Evolutionary conservation across 306 rosid genomes (phyloP).

Genomic region (Medicago ruthenica): DNA sequence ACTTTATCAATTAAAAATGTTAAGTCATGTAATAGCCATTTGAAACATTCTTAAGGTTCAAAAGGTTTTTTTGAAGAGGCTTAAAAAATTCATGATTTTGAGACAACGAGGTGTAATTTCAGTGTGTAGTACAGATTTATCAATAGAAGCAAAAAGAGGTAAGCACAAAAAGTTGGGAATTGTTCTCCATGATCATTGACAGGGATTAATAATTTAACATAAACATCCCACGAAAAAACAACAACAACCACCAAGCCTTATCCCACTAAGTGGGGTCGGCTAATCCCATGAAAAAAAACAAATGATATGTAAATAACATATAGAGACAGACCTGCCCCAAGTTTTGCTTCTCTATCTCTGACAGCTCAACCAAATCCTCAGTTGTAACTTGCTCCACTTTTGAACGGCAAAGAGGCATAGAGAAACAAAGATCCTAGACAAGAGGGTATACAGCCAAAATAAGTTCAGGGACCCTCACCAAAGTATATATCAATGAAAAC

Average conservation of each 20-base stretch:
- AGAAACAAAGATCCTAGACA: conserved; percentile 76
- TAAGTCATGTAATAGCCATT: too few relatives aligned
- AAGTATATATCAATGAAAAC: background rate
- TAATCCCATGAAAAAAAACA: background rate
- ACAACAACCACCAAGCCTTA: too few relatives aligned
- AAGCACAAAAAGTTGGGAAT: conserved; percentile 12
- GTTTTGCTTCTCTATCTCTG: conserved; percentile 91
- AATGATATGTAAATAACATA: conserved; percentile 11
- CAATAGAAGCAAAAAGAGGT: conserved; percentile 1
- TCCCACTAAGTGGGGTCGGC: too few relatives aligned
- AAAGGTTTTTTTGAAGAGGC: too few relatives aligned
- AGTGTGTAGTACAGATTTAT: conserved; percentile 23
- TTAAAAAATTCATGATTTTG: too few relatives aligned
- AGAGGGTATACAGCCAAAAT: conserved; percentile 37
- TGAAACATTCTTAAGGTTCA: too few relatives aligned
- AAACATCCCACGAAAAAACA: conserved; percentile 10
- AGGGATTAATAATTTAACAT: conserved; percentile 11
- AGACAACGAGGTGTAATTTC: background rate
- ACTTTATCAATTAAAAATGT: too few relatives aligned
- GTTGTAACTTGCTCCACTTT: conserved; percentile 78
- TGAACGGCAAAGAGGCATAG: conserved; percentile 94
- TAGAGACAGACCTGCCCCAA: conserved; percentile 80
- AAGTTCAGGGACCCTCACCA: conserved; percentile 24
- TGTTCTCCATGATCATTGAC: conserved; percentile 13
- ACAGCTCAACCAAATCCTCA: conserved; percentile 90